These are phyloP conservation scores for Sporothrix curviconia DNA, from an alignment of 2,329 filamentous ascomycete species.

Conservation along the genomic window DNA sequence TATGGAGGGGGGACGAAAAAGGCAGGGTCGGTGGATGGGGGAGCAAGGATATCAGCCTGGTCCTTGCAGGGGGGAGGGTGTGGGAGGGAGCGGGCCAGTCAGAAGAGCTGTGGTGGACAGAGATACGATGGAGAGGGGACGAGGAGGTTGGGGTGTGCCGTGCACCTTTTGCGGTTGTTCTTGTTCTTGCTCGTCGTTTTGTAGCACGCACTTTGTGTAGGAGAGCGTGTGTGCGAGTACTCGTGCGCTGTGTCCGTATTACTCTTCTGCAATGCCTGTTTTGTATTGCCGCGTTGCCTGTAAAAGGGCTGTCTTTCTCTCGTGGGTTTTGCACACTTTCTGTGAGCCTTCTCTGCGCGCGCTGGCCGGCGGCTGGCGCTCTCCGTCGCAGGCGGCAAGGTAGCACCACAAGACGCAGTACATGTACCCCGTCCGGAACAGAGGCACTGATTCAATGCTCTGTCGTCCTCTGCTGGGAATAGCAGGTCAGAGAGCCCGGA, in stretches of 20 bases:
- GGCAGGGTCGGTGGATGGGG: constrained; percentile 13
- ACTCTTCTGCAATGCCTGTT: constrained; percentile 1
- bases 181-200: too few species aligned
- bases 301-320: too few species aligned
- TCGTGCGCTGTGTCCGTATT: neutral
- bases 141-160: constrained; percentile 4
- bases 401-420: constrained; percentile 17
- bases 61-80: constrained; percentile 16
- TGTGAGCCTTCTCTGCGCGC: too few species aligned
- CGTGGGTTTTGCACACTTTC: neutral
- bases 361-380: too few species aligned
- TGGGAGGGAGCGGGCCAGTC: constrained; percentile 13
- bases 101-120: constrained; percentile 4
- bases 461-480: neutral
- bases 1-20: constrained; percentile 10
- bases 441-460: too few species aligned
- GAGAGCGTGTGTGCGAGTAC: neutral
- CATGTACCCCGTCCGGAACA: too few species aligned
- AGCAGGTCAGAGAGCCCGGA: constrained; percentile 11
- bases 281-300: too few species aligned
- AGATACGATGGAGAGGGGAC: constrained; percentile 6
- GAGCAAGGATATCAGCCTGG: constrained; percentile 10
- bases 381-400: constrained; percentile 18
- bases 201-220: neutral
- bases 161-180: too few species aligned